phyloP scores from a whole-genome alignment of 2,329 filamentous ascomycete species.

The Exserohilum rostratum region DNA sequence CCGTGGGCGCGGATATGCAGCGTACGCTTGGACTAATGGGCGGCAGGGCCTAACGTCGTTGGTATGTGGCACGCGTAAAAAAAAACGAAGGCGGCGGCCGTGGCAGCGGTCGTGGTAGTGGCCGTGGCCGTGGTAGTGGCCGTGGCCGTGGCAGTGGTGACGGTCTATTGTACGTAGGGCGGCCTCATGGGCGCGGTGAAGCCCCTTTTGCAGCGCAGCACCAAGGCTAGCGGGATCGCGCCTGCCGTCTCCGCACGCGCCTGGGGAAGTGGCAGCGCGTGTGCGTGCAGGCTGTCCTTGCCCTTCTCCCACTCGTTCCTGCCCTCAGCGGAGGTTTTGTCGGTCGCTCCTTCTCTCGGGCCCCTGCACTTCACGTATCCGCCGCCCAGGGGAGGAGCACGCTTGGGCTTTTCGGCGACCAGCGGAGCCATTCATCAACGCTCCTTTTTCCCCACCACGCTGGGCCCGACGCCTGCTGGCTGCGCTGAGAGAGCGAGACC shows the following conservation, averaged over 20 bases:
- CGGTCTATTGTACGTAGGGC: no score
- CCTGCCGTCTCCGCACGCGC: neutral
- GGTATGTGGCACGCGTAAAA: neutral
- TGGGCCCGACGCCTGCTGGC: neutral
- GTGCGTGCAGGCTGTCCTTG: neutral
- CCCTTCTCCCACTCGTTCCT: slow-evolving; percentile 13
- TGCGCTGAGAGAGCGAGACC: neutral
- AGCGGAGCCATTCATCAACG: slow-evolving; percentile 2
- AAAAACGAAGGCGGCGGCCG: no score
- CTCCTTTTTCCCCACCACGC: slow-evolving; percentile 17
- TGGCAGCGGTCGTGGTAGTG: no score
- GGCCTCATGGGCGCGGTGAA: no score
- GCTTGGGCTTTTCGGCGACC: slow-evolving; percentile 8
- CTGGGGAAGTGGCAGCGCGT: no score
- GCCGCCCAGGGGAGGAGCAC: slow-evolving; percentile 6
- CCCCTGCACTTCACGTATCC: slow-evolving; percentile 10
- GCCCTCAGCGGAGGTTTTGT: slow-evolving; percentile 4
- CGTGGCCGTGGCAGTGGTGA: no score
- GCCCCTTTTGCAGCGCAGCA: slow-evolving; percentile 11
- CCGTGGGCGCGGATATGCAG: slow-evolving; percentile 12
- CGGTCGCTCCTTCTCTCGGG: slow-evolving; percentile 11
- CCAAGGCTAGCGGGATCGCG: neutral
- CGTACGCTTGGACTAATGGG: slow-evolving; percentile 7
- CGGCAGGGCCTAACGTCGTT: slow-evolving; percentile 10
- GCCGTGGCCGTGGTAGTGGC: slow-evolving; percentile 8